Percentiles rank a stretch among this genome's conserved stretches.
Conservation (phyloP, 208 protist genomes). For the Leishmania braziliensis region DNA sequence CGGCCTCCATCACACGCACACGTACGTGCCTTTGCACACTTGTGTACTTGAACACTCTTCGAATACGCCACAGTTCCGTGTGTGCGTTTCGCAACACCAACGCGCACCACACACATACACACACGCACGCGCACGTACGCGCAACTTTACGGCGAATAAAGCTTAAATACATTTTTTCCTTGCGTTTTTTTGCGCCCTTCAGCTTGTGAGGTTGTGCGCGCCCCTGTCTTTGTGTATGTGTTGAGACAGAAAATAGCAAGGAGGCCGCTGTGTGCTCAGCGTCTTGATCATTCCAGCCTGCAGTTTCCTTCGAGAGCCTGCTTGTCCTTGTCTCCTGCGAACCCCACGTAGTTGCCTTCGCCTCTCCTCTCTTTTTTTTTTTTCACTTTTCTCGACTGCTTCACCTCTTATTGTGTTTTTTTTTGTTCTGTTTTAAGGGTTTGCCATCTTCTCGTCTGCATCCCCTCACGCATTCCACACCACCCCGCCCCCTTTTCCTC, state of each 20-base stretch:
- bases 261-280: not conserved
- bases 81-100: conserved; percentile 4
- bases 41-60: not conserved
- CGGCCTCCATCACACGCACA: conserved; percentile 7
- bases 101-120: not conserved
- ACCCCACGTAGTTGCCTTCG: not conserved
- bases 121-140: not conserved
- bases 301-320: not conserved
- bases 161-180: not conserved
- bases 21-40: conserved; percentile 3
- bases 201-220: not conserved
- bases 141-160: not conserved
- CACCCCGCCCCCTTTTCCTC: not conserved
- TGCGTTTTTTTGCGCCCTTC: not conserved
- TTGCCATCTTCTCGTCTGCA: not conserved
- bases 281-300: not conserved
- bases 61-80: not conserved
- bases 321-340: not conserved
- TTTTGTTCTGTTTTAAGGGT: not conserved
- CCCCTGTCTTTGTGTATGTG: not conserved
- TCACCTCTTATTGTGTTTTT: not conserved
- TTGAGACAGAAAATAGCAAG: not conserved
- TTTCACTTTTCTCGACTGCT: conserved; percentile 1
- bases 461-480: not conserved
- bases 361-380: not conserved